Percentiles rank a stretch among this genome's conserved stretches.
These are phyloP conservation scores for Pleurotus eryngii DNA, from an alignment of 768 basidiomycete genomes.

Conservation along the genomic window DNA sequence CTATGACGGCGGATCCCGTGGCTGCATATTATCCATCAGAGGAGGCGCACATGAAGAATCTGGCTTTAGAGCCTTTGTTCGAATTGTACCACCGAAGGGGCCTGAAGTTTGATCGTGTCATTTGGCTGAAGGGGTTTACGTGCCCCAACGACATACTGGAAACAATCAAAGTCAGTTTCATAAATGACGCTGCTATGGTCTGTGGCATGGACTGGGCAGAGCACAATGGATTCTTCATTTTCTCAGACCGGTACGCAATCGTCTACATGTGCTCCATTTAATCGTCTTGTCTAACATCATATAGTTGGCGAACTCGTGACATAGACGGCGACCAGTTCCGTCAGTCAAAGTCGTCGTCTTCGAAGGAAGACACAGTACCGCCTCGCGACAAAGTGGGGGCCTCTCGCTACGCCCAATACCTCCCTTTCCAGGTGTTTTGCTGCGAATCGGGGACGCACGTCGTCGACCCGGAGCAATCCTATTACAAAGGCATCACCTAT, in stretches of 20 bases:
- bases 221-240: conserved; percentile 95
- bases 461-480: conserved; percentile 92
- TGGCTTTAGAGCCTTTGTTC: conserved; percentile 85
- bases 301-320: conserved; percentile 94
- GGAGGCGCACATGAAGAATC: conserved; percentile 91
- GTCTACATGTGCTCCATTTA: no score
- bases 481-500: conserved; percentile 88
- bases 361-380: conserved; percentile 86
- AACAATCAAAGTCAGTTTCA: conserved; percentile 85
- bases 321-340: conserved; percentile 98
- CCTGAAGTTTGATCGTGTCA: conserved; percentile 84
- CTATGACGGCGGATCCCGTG: conserved; percentile 86
- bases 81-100: conserved; percentile 76
- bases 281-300: background rate
- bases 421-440: conserved; percentile 98
- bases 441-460: conserved; percentile 98
- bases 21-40: conserved; percentile 95
- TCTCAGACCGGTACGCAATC: conserved; percentile 81
- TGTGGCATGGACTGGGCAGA: conserved; percentile 99
- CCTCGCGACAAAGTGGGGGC: conserved; percentile 85
- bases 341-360: conserved; percentile 84
- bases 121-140: conserved; percentile 99
- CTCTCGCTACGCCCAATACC: conserved; percentile 81
- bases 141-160: conserved; percentile 98
- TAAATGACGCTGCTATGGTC: conserved; percentile 95